These are phyloP conservation scores for Margaritispora aquatica DNA, from an alignment of 495 filamentous ascomycete species.

Conservation along the genomic window DNA sequence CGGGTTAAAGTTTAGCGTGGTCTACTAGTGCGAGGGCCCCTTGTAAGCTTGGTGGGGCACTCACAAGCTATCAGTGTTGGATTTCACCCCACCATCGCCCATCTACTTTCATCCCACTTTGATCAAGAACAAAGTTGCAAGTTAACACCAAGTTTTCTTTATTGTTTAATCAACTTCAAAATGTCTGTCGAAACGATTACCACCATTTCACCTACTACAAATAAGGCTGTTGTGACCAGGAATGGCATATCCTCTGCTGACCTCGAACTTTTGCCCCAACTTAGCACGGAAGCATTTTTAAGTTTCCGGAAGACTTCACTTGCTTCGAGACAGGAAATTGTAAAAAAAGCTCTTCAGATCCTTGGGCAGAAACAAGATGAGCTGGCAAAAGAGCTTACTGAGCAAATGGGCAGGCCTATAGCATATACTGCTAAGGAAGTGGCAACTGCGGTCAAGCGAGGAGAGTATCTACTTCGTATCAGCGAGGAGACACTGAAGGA, in stretches of 20 bases:
- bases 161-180: slow-evolving; percentile 1
- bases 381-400: slow-evolving; percentile 75
- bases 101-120: slow-evolving; percentile 16
- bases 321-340: slow-evolving; percentile 63
- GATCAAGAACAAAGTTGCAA: too few species aligned
- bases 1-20: slow-evolving; percentile 8
- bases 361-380: slow-evolving; percentile 67
- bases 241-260: slow-evolving; percentile 62
- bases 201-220: slow-evolving; percentile 85
- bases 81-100: neutral
- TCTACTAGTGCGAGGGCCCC: neutral
- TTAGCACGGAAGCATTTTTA: slow-evolving; percentile 64
- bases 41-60: slow-evolving; percentile 12
- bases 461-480: slow-evolving; percentile 74
- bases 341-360: slow-evolving; percentile 65
- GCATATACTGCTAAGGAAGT: slow-evolving; percentile 78
- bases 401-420: slow-evolving; percentile 93
- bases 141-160: too few species aligned
- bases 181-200: slow-evolving; percentile 80
- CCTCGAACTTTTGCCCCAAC: slow-evolving; percentile 55
- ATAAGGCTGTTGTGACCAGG: slow-evolving; percentile 67
- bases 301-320: slow-evolving; percentile 61
- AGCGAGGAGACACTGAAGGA: slow-evolving; percentile 65
- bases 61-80: neutral
- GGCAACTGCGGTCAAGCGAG: slow-evolving; percentile 71